A percentile compares a stretch with the other conserved stretches of the same genome.
phyloP scores from a whole-genome alignment of 2,329 filamentous ascomycete genomes.

The Fusarium stilboides region DNA sequence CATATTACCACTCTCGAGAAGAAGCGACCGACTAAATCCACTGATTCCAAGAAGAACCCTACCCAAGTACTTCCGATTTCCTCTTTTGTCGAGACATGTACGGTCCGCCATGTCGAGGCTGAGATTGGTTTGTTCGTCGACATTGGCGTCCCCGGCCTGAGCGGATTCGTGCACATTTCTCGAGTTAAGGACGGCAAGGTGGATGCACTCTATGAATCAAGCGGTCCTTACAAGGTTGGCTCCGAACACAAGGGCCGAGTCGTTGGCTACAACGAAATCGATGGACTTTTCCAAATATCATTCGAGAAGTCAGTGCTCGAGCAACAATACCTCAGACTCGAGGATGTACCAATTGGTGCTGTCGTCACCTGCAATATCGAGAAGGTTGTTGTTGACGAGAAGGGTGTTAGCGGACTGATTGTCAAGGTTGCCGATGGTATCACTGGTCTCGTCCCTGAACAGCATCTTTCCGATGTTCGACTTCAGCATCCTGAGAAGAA shows the following conservation, averaged over 20 bases:
- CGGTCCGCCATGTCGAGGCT: conserved; percentile 83
- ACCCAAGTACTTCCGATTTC: conserved; percentile 78
- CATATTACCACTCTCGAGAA: conserved; percentile 78
- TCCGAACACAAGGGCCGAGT: conserved; percentile 86
- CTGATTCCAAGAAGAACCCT: conserved; percentile 63
- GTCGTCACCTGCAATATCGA: conserved; percentile 88
- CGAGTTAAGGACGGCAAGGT: conserved; percentile 91
- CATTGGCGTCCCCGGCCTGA: conserved; percentile 73
- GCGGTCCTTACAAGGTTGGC: conserved; percentile 83
- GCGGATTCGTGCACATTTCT: conserved; percentile 96
- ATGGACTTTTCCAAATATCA: conserved; percentile 88
- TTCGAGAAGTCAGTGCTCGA: conserved; percentile 86
- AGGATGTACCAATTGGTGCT: conserved; percentile 87
- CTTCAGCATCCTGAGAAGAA: conserved; percentile 97
- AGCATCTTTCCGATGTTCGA: conserved; percentile 89
- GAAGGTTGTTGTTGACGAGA: conserved; percentile 83
- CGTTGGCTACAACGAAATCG: conserved; percentile 87
- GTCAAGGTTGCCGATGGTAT: conserved; percentile 90
- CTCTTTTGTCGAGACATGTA: conserved; percentile 82
- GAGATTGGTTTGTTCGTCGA: conserved; percentile 87
- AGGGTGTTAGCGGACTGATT: conserved; percentile 85
- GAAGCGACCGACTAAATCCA: conserved; percentile 57
- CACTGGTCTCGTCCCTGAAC: conserved; percentile 87
- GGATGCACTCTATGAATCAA: conserved; percentile 82
- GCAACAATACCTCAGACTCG: conserved; percentile 90